These are phyloP conservation scores for Yarrowia sp. DNA, from an alignment of 805 yeast genomes.

Conservation along the genomic window DNA sequence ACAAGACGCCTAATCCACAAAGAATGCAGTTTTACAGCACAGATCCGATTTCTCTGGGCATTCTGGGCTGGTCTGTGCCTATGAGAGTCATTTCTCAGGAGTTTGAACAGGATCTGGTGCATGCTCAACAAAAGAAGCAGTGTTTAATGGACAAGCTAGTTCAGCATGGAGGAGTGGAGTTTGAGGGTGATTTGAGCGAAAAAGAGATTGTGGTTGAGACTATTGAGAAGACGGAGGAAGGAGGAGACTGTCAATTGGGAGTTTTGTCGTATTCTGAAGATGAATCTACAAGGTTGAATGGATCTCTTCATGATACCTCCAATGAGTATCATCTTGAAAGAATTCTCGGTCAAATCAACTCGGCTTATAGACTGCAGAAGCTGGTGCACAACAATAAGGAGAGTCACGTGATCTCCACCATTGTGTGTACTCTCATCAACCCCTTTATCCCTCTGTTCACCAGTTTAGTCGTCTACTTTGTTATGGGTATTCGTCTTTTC, in stretches of 20 bases:
- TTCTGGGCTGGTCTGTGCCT: conserved; percentile 47
- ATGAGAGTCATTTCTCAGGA: conserved; percentile 46
- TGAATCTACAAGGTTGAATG: neutral
- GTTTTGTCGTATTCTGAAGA: neutral
- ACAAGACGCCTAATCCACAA: conserved; percentile 72
- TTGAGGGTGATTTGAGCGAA: conserved; percentile 7
- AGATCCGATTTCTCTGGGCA: conserved; percentile 71
- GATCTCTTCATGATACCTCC: neutral
- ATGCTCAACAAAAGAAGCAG: conserved; percentile 41
- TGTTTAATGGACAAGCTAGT: conserved; percentile 43
- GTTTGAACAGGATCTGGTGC: conserved; percentile 48
- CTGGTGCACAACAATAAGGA: conserved; percentile 22
- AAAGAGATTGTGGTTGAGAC: conserved; percentile 43
- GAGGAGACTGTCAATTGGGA: conserved; percentile 1
- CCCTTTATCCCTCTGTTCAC: conserved; percentile 40
- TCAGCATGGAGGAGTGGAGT: conserved; percentile 43
- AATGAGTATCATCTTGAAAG: conserved; percentile 39
- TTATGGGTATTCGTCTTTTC: conserved; percentile 46
- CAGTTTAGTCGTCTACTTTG: conserved; percentile 41
- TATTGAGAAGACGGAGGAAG: conserved; percentile 44
- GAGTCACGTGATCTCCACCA: neutral
- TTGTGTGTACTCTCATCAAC: conserved; percentile 21
- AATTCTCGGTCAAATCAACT: conserved; percentile 39
- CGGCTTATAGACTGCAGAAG: conserved; percentile 5
- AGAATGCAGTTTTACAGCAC: conserved; percentile 79